Base-by-base conservation (phyloP, 495 filamentous ascomycete genomes). In the Gamarada debralockiae region DNA sequence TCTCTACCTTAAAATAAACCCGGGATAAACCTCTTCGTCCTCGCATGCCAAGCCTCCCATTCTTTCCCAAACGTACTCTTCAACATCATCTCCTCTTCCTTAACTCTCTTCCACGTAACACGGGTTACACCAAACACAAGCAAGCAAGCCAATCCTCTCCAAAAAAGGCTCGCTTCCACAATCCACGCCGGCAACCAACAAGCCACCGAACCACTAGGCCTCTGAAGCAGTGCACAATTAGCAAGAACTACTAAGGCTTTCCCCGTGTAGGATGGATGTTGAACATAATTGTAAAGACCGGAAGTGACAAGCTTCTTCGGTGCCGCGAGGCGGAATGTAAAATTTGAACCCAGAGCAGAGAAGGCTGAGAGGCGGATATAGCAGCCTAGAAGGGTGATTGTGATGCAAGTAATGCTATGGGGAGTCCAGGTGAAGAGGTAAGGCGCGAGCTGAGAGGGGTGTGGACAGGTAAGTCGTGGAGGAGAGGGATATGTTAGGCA, bases 181-280 rank as follows among this genome's bases (percentile, higher is more conserved):
- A 52, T 7, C 13, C 37, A 15, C 13, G 18, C 20, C 0, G 40
- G 49, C 39, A 57, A n/a, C 55, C 55, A 57, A 23, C 55, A 57
- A 15, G 29, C 55, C n/a, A 48, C 23, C 9, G 47, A 9, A 2
- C 48, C 55, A 41, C 31, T 23, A n/a, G n/a, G 48, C 17, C 34
- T 29, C 23, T 44, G 49, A 31, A 52, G 10, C n/a, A 52, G 36
- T 12, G 33, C 15, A 2, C 23, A 12, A 22, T 58, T 58, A 6
- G 18, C 38, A 33, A 48, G 4, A 2, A 58, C 12, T 8, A 58
- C 34, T 8, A 50, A 10, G 2, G 33, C 5, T 5, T 50, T 49
- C 0, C 69, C 75, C 5, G 69, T 69, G 29, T 79, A 80, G 47
- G 72, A 74, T 0, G 76, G 73, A 52, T 80, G 73, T 49, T 75